Evolutionary conservation across 1,139 yeast species (phyloP), one percentile per base, ranked within the genome.

Genomic region (Lodderomyces elongisporus): DNA sequence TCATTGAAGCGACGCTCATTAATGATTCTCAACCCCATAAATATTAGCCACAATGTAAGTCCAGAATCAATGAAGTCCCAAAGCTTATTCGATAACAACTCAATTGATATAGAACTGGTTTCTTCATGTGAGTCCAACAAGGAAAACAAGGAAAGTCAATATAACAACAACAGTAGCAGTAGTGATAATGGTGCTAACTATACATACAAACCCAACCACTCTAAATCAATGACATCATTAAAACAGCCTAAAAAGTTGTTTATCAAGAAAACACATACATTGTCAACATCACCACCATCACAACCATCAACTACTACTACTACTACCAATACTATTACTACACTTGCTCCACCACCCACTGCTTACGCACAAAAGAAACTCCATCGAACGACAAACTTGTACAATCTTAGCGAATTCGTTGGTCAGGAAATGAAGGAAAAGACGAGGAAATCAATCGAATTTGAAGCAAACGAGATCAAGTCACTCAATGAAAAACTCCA

Each of bases 391-490:
- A 48, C 54, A 8, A 50, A 57, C 30, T 34, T 49, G 15, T 42
- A 49, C 20, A 53, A 53, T 31, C 49, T 56, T 25, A 48, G 44
- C 23, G 55, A 51, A 17, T 52, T 56, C 30, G 38, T 56, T 27
- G 40, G 41, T 31, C 36, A 42, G 27, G 26, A 13, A 13, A 7
- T 6, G 7, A n/a, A 13, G 6, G 20, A 24, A 18, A 41, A 36
- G 16, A 51, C 51, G 44, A 42, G 60, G 25, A 49, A 50, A 33
- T 54, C 62, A 14, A 39, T 58, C 24, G 58, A 56, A 17, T 30
- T 49, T 15, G 67, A 61, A 37, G 31, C 31, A 10, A 30, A 40
- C 20, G 60, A 55, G 33, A 44, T 54, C 13, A 32, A 40, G 14
- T 33, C 43, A 28, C 38, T 48, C 17, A 41, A 41, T 14, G 31